Conservation (phyloP, 2,329 filamentous ascomycete genomes). For the Sporothrix euskadiensis region DNA sequence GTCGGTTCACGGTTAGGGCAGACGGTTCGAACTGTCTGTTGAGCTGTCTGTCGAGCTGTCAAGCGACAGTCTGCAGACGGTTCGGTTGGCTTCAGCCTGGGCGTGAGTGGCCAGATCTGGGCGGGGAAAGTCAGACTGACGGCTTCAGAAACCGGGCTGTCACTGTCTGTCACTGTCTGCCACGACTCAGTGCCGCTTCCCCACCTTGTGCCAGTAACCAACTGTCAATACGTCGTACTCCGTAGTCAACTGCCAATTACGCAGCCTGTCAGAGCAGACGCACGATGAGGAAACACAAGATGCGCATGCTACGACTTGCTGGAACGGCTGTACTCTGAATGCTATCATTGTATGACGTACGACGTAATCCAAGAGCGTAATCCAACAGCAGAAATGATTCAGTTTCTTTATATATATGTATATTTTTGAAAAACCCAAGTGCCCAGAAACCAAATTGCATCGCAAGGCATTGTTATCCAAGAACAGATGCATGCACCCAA, state of each 20-base stretch:
- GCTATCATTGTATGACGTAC: too few species aligned
- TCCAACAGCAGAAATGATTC: too few species aligned
- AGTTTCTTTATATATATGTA: too few species aligned
- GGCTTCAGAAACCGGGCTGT: background rate
- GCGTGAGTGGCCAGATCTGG: background rate
- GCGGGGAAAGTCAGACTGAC: background rate
- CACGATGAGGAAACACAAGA: background rate
- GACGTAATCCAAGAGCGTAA: too few species aligned
- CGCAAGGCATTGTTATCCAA: background rate
- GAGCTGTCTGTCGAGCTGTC: too few species aligned
- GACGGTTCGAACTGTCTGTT: constrained; percentile 2
- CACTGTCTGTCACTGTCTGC: background rate
- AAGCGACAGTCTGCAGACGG: background rate
- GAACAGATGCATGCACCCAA: background rate
- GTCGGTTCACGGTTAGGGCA: background rate
- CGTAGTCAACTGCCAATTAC: background rate
- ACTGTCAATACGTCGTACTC: too few species aligned
- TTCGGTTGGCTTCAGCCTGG: background rate
- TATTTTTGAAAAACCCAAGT: too few species aligned
- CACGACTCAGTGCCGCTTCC: background rate
- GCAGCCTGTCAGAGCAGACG: background rate
- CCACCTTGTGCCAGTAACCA: background rate
- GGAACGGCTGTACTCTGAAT: too few species aligned
- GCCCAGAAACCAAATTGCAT: too few species aligned
- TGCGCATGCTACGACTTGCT: background rate